phyloP scores from a whole-genome alignment of 371 early-diverging fungal genomes.

The Syncephalastrum contaminatum region DNA sequence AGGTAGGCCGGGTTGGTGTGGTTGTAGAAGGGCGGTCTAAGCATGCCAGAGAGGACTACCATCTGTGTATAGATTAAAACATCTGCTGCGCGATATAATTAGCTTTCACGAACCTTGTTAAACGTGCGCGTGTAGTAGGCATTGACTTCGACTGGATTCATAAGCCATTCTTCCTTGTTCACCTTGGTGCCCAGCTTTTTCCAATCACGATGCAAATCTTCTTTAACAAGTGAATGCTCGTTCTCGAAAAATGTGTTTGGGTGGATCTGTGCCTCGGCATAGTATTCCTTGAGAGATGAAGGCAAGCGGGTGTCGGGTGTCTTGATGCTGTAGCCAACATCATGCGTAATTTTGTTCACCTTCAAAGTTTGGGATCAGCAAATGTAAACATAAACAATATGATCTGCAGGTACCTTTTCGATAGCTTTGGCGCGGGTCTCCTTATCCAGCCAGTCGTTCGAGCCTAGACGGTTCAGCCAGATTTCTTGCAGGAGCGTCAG shows the following conservation, averaged over 20 bases:
- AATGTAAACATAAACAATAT: too few species aligned
- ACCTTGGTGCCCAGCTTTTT: slow-evolving; percentile 33
- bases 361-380: neutral
- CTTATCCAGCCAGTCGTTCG: slow-evolving; percentile 54
- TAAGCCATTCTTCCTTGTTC: slow-evolving; percentile 50
- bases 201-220: slow-evolving; percentile 16
- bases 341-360: slow-evolving; percentile 28
- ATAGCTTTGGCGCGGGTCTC: slow-evolving; percentile 44
- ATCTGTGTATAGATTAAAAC: slow-evolving; percentile 24
- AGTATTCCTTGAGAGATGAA: slow-evolving; percentile 42
- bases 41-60: slow-evolving; percentile 61
- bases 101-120: slow-evolving; percentile 31
- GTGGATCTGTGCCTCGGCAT: slow-evolving; percentile 27
- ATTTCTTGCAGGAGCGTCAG: slow-evolving; percentile 29
- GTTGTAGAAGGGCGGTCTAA: slow-evolving; percentile 50
- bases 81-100: too few species aligned
- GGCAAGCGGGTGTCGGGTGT: slow-evolving; percentile 50
- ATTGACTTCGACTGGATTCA: slow-evolving; percentile 64
- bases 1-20: slow-evolving; percentile 46
- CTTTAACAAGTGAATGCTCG: neutral
- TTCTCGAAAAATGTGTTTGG: slow-evolving; percentile 44
- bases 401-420: slow-evolving; percentile 35
- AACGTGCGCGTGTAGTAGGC: slow-evolving; percentile 53
- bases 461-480: slow-evolving; percentile 37
- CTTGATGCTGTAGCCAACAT: slow-evolving; percentile 51